Evolutionary conservation across 2,329 filamentous ascomycete species (phyloP), one percentile per base, ranked within the genome.

Genomic region (Aureobasidium sp.): DNA sequence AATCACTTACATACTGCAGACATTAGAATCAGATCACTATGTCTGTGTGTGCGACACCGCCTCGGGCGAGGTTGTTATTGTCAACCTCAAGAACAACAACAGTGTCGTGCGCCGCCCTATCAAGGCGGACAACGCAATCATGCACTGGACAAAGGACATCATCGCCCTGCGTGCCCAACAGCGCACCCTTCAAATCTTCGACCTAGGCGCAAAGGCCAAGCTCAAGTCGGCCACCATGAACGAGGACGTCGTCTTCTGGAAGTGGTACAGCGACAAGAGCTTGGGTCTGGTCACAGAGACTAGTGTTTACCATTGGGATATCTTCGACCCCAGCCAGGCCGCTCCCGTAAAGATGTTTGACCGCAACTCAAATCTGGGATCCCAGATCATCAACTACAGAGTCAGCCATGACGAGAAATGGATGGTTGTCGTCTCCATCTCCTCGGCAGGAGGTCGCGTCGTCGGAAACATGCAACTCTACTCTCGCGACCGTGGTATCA

Each of bases 371-470:
- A 97, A 96, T 74, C 84, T 99, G 62, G 89, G 88, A 67, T 95
- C 91, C 78, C 94, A 99, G 85, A 99, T 99, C 77, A 99, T 99
- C 84, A 99, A 97, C 81, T 99, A 99, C 79, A 91, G 93, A 69
- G 90, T 95, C 69, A 97, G 93, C 76, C 86, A 87, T 67, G 93
- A 99, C 67, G 91, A 91, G 74, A 96, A 96, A 78, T 99, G 94
- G 94, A 96, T 96, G 87, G 92, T 95, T 34, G 87, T 97, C 62
- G 91, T 99, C 63, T 94, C 94, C 71, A 99, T 99, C 70, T 92
- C 92, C 63, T 90, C 92, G 74, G 89, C 95, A 72, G 87, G 92
- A 74, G 93, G 92, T 62, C 90, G 94, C 65, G 92, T 99, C 45
- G 92, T 95, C 45, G 94, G 94, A 68, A 90, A 90, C 66, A 94